Conservation (phyloP, 192 early-diverging fungal species). For the Umbelopsis sp. region DNA sequence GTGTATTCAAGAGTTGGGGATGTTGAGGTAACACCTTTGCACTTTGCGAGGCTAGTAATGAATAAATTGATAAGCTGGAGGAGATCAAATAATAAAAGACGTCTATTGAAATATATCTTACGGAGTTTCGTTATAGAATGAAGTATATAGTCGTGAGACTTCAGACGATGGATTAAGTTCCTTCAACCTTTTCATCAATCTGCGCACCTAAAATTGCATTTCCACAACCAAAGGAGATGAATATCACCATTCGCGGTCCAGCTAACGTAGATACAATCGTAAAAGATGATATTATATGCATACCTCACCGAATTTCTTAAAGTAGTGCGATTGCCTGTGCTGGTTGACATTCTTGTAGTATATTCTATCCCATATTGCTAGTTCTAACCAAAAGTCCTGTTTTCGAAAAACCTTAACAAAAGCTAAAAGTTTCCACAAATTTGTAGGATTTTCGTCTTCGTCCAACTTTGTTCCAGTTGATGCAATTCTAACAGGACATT, state of each 20-base stretch:
- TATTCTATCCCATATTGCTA: slow-evolving; percentile 23
- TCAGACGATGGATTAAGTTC: slow-evolving; percentile 6
- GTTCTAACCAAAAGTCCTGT: slow-evolving; percentile 31
- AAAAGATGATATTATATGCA: neutral
- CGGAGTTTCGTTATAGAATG: slow-evolving; percentile 28
- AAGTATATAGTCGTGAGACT: slow-evolving; percentile 13
- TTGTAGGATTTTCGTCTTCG: neutral
- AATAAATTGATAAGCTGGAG: neutral
- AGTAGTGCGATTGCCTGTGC: slow-evolving; percentile 33
- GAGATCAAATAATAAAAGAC: neutral
- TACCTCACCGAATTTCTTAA: slow-evolving; percentile 26
- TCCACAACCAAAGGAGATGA: neutral
- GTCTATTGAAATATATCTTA: neutral
- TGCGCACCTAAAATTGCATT: slow-evolving; percentile 22
- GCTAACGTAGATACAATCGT: neutral
- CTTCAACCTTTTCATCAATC: slow-evolving; percentile 34
- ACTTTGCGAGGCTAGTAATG: neutral
- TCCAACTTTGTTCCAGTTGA: neutral
- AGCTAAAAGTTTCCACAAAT: neutral
- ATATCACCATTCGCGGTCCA: neutral
- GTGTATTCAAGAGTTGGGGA: slow-evolving; percentile 25
- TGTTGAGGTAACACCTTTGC: slow-evolving; percentile 10
- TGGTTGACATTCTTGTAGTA: slow-evolving; percentile 36
- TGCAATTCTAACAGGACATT: neutral
- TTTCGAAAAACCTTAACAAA: neutral